A percentile compares a stretch with the other conserved stretches of the same genome.
phyloP scores from a whole-genome alignment of 345 rosid genomes.

The Anastatica hierochuntica region DNA sequence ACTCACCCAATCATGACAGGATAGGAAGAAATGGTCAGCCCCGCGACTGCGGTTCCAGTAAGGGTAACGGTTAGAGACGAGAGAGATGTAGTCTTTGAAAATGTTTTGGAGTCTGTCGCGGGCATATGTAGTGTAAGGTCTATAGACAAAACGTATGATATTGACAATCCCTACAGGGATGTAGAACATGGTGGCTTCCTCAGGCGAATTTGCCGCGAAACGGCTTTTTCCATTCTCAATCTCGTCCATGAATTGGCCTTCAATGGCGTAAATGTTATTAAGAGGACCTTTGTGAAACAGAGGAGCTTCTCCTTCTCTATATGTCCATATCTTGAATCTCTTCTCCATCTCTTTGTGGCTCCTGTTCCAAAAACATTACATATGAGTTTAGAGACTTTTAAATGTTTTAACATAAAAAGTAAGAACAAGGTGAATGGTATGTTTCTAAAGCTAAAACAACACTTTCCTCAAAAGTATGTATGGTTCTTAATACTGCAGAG shows the following conservation, averaged over 20 bases:
- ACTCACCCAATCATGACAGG: conserved; percentile 64
- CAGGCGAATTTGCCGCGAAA: conserved; percentile 33
- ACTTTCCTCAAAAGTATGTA: too few relatives aligned
- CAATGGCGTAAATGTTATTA: conserved; percentile 34
- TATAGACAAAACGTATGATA: conserved; percentile 32
- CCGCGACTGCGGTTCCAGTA: conserved; percentile 55
- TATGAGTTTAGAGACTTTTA: too few relatives aligned
- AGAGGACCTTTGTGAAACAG: conserved; percentile 33
- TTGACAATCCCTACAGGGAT: conserved; percentile 35
- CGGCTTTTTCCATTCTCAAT: conserved; percentile 33
- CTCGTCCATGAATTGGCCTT: conserved; percentile 52
- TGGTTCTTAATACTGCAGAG: background rate
- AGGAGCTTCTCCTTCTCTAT: conserved; percentile 42
- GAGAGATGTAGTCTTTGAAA: conserved; percentile 32
- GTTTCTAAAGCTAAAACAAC: too few relatives aligned
- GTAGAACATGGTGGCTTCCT: conserved; percentile 42
- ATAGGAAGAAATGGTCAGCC: conserved; percentile 49
- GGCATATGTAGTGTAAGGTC: conserved; percentile 25
- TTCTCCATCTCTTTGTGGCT: conserved; percentile 47
- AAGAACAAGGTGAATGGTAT: too few relatives aligned
- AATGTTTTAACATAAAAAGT: too few relatives aligned
- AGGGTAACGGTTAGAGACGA: conserved; percentile 38
- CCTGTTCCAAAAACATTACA: too few relatives aligned
- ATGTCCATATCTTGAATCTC: conserved; percentile 48
- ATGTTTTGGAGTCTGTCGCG: conserved; percentile 27